Evolutionary conservation across 495 filamentous ascomycete species (phyloP), one percentile per base, ranked within the genome.

Genomic region (Xylaria venustula): DNA sequence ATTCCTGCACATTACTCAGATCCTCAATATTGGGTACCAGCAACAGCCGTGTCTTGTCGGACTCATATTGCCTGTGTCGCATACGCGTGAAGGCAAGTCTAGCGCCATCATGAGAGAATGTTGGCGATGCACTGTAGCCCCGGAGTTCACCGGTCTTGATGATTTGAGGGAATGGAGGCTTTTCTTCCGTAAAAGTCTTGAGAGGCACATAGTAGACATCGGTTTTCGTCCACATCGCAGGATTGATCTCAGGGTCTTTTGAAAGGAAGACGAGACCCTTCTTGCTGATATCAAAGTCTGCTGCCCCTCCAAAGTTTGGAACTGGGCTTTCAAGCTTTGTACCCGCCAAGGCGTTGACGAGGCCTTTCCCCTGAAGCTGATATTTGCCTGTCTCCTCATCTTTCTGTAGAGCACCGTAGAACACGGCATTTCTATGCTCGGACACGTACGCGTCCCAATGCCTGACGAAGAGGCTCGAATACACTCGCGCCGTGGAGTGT

Each of bases 21-120:
- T 88, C 83, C 6, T 74, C 73, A 48, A 91, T 71, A 69, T 86
- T 77, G 1, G 78, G 77, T 7, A 86, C 60, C 14, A 96, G 75
- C 53, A 97, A 72, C 3, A 96, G 81, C 3, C 90, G 81, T 48
- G 92, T 89, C 73, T 91, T 90, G 76, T 97, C 93, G 9, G 88
- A 88, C 74, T 98, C 93, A 69, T 98, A 97, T 22, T 91, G 91
- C 64, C 88, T 85, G 61, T 85, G 77, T 23, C 82, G 79, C 90
- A 93, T 93, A 32, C 87, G 82, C 42, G 92, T 84, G 62, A 97
- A 92, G n/a, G 87, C 93, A 8, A 92, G 82, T 47, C 81, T 81
- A 50, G 79, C 82, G 1, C 90, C 91, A 65, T 88, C 83, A 17
- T 88, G 86, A 2, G 90, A 90, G 61, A 96, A 89, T 4, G 87